phyloP scores from a whole-genome alignment of 371 early-diverging fungal species.

The Rhizomucor miehei region DNA sequence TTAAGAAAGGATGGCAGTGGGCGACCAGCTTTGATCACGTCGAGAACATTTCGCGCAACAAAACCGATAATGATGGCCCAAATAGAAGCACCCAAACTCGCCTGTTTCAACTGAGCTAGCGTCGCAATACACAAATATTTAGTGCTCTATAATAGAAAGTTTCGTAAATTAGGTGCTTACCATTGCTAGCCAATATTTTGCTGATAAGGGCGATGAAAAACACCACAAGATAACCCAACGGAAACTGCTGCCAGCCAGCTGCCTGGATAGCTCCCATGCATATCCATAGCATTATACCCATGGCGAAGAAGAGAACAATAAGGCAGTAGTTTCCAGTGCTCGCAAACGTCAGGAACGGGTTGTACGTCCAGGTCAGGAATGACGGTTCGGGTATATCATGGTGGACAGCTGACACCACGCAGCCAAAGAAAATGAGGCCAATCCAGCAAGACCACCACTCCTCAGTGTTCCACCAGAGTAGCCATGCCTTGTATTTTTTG shows the following conservation, averaged over 20 bases:
- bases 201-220: constrained; percentile 51
- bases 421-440: constrained; percentile 57
- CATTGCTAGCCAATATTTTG: constrained; percentile 58
- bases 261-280: constrained; percentile 38
- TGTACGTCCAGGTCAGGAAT: constrained; percentile 47
- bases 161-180: no score
- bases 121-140: neutral
- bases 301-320: constrained; percentile 47
- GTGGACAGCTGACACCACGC: constrained; percentile 45
- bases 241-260: constrained; percentile 40
- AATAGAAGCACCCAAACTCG: constrained; percentile 58
- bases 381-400: constrained; percentile 44
- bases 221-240: constrained; percentile 45
- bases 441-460: constrained; percentile 70
- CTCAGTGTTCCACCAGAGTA: constrained; percentile 63
- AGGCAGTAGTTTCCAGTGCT: constrained; percentile 41
- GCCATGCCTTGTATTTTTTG: constrained; percentile 21
- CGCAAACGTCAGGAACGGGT: constrained; percentile 55
- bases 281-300: constrained; percentile 51
- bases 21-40: constrained; percentile 29
- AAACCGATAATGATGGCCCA: constrained; percentile 65
- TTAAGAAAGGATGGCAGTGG: constrained; percentile 53
- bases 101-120: constrained; percentile 13
- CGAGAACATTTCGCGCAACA: constrained; percentile 42
- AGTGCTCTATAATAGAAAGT: neutral